Evolutionary conservation across 345 rosid species (phyloP).

Genomic region (Leavenworthia alabamica): DNA sequence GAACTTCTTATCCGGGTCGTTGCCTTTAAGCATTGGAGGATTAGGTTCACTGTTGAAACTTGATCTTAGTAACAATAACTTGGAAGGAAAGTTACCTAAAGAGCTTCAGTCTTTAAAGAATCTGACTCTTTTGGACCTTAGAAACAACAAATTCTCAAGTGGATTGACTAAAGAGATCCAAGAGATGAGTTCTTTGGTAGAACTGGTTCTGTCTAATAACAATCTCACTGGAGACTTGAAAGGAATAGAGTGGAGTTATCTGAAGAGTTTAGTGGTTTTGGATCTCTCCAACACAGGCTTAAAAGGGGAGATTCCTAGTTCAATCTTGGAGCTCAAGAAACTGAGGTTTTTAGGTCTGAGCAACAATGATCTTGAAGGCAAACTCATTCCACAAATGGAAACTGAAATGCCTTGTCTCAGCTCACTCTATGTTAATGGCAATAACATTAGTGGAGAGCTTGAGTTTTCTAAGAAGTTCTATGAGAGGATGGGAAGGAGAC

Average conservation of each 20-base stretch:
- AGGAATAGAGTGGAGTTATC: constrained; percentile 46
- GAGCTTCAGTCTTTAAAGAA: constrained; percentile 50
- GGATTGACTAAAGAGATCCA: constrained; percentile 51
- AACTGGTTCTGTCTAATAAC: constrained; percentile 58
- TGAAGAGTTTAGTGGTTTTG: constrained; percentile 51
- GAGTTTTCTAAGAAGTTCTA: constrained; percentile 50
- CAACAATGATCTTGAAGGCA: constrained; percentile 62
- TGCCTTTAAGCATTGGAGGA: constrained; percentile 51
- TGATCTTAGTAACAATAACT: constrained; percentile 65
- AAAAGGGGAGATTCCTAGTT: constrained; percentile 55
- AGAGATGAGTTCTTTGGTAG: constrained; percentile 57
- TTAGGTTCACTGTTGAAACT: constrained; percentile 69
- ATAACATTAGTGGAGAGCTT: constrained; percentile 78
- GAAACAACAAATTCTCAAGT: constrained; percentile 68
- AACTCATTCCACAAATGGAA: constrained; percentile 47
- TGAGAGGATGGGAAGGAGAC: constrained; percentile 66
- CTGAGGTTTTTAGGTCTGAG: constrained; percentile 72
- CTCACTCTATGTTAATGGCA: constrained; percentile 65
- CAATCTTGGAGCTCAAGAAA: constrained; percentile 52
- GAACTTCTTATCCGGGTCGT: constrained; percentile 56
- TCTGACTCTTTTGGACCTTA: constrained; percentile 66
- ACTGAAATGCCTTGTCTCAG: constrained; percentile 48
- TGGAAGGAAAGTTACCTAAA: constrained; percentile 47
- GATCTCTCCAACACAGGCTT: constrained; percentile 59
- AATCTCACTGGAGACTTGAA: constrained; percentile 49